Evolutionary conservation across 345 rosid genomes (phyloP).

Genomic region (Lumnitzera racemosa): DNA sequence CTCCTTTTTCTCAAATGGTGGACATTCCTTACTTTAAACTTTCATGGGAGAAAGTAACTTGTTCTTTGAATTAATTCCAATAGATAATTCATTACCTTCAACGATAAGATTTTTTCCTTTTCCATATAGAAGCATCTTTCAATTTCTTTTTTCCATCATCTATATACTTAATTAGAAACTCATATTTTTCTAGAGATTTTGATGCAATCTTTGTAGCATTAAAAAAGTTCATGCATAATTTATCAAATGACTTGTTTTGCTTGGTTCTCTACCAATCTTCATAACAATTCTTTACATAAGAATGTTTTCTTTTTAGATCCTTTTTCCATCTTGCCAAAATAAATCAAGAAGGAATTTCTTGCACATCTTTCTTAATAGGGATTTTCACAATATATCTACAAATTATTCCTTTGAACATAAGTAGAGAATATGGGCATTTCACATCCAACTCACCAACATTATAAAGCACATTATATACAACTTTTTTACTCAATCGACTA

Average conservation of each 20-base stretch:
- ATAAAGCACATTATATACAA: constrained; percentile 34
- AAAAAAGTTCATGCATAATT: neutral
- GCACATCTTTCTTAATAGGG: constrained; percentile 36
- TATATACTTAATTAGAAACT: constrained; percentile 3
- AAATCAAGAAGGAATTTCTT: constrained; percentile 39
- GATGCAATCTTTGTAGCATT: constrained; percentile 6
- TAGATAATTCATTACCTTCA: no score
- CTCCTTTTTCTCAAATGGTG: no score
- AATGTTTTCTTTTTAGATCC: constrained; percentile 25
- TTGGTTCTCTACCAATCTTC: neutral
- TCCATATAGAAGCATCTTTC: neutral
- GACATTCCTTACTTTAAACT: no score
- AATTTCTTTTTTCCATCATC: constrained; percentile 10
- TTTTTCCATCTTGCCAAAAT: constrained; percentile 44
- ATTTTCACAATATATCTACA: constrained; percentile 35
- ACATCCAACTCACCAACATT: constrained; percentile 36
- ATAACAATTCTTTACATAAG: neutral
- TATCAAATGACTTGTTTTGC: constrained; percentile 1
- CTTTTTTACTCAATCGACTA: constrained; percentile 17
- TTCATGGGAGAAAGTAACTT: no score
- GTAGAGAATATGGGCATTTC: constrained; percentile 36
- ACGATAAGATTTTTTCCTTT: no score
- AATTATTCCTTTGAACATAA: constrained; percentile 32
- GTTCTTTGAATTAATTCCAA: no score
- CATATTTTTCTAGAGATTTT: constrained; percentile 1